A percentile compares a stretch with the other conserved stretches of the same genome.
Conservation (phyloP, 192 early-diverging fungal genomes). For the Umbelopsis sp. region DNA sequence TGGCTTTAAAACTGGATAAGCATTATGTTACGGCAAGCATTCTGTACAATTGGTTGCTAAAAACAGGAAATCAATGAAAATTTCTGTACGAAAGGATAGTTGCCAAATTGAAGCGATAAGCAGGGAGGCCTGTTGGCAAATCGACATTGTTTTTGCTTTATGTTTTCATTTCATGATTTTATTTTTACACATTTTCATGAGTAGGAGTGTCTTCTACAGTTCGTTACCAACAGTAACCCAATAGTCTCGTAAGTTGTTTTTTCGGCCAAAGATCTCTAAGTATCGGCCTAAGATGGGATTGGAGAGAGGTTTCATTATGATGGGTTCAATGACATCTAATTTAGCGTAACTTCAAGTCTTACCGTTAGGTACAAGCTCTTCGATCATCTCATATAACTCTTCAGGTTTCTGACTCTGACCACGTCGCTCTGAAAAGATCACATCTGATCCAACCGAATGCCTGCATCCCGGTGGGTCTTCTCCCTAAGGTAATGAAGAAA, state of each 20-base stretch:
- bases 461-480: constrained; percentile 71
- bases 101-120: too few species aligned
- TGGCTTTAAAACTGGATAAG: too few species aligned
- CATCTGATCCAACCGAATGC: constrained; percentile 80
- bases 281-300: constrained; percentile 64
- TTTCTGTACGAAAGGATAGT: too few species aligned
- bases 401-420: constrained; percentile 98
- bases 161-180: too few species aligned
- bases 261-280: constrained; percentile 94
- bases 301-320: not conserved
- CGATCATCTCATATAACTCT: constrained; percentile 94
- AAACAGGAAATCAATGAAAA: too few species aligned
- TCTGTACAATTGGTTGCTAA: too few species aligned
- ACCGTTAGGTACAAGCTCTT: constrained; percentile 89
- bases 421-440: constrained; percentile 91
- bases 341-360: not conserved
- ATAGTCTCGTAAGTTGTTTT: constrained; percentile 93
- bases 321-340: too few species aligned
- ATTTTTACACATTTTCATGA: too few species aligned
- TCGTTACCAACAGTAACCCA: constrained; percentile 99
- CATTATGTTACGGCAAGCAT: too few species aligned
- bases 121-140: too few species aligned
- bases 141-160: too few species aligned
- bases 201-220: constrained; percentile 51
- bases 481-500: constrained; percentile 52